Conservation (phyloP, 805 yeast species). For the Candida piceae region DNA sequence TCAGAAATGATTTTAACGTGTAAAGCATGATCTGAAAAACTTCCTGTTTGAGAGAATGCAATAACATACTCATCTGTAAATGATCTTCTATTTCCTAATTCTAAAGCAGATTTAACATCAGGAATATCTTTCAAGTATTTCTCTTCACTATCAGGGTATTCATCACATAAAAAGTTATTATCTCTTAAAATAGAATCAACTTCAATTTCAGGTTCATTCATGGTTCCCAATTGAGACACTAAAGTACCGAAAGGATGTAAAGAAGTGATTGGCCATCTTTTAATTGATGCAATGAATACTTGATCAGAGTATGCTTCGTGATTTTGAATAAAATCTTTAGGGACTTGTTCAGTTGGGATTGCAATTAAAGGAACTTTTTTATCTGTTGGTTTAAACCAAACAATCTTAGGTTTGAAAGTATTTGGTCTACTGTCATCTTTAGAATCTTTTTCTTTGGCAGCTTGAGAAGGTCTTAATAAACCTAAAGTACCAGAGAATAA, state of each 20-base stretch:
- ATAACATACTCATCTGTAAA: slow-evolving; percentile 58
- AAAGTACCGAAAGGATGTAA: slow-evolving; percentile 96
- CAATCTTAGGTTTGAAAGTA: slow-evolving; percentile 74
- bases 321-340: slow-evolving; percentile 89
- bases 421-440: slow-evolving; percentile 27
- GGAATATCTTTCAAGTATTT: slow-evolving; percentile 34
- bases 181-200: slow-evolving; percentile 86
- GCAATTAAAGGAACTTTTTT: slow-evolving; percentile 97
- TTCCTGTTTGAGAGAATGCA: slow-evolving; percentile 55
- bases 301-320: slow-evolving; percentile 78
- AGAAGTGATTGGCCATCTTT: slow-evolving; percentile 99
- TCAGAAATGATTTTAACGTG: slow-evolving; percentile 64
- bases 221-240: slow-evolving; percentile 78
- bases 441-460: slow-evolving; percentile 66
- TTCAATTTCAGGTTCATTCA: slow-evolving; percentile 73
- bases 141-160: slow-evolving; percentile 48
- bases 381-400: slow-evolving; percentile 98
- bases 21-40: slow-evolving; percentile 69
- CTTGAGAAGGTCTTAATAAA: slow-evolving; percentile 90
- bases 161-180: slow-evolving; percentile 76
- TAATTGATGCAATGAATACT: slow-evolving; percentile 89
- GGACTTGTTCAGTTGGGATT: slow-evolving; percentile 97
- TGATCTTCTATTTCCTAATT: slow-evolving; percentile 40
- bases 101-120: slow-evolving; percentile 31
- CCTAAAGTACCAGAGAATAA: slow-evolving; percentile 93